Evolutionary conservation across 129 eudicot species (phyloP), one percentile per base, ranked within the genome.

Genomic region (Chrysanthemum seticuspe): DNA sequence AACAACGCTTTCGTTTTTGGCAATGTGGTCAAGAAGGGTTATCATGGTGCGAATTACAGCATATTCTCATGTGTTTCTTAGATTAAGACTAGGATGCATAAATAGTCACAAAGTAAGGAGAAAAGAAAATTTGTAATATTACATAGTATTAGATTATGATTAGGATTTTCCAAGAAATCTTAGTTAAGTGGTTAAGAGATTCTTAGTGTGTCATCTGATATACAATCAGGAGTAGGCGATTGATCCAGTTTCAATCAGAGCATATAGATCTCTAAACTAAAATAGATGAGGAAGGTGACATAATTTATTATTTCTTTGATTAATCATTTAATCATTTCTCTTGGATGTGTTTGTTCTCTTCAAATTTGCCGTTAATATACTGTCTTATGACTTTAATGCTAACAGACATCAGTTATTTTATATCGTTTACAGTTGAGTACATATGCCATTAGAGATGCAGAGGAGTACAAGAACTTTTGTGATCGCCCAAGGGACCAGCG

Each of bases 391-490:
- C 18, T 29, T 69, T 18, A 6, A 68, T 50, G 40, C 65, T 65
- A 68, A 81, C 60, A 72, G 67, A 54, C 66, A 53, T 68, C 61
- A 71, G 54, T 13, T 50, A 40, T 71, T 23, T 14, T 79, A 34
- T 56, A 14, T 31, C 62, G 55, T 76, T 44, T 67, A 40, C 88
- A 95, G 99, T 45, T 95, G 49, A 88, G 94, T 78, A 90, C 99
- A 70, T 88, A 88, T 80, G 99, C 96, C 75, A 95, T 95, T 61
- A 84, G 99, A 51, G 99, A 95, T 76, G 89, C 91, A 14, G 97
- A 95, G 88, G 99, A 95, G 83, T 95, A 95, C 86, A 95, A 87
- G 83, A 91, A 95, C 84, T 95, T 90, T 60, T 95, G 99, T 62
- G 99, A 95, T 79, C 91, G 99, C 51, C 82, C 97, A 48, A 90